Evolutionary conservation across 768 basidiomycete genomes (phyloP).

Genomic region (Pleurotus cornucopiae): DNA sequence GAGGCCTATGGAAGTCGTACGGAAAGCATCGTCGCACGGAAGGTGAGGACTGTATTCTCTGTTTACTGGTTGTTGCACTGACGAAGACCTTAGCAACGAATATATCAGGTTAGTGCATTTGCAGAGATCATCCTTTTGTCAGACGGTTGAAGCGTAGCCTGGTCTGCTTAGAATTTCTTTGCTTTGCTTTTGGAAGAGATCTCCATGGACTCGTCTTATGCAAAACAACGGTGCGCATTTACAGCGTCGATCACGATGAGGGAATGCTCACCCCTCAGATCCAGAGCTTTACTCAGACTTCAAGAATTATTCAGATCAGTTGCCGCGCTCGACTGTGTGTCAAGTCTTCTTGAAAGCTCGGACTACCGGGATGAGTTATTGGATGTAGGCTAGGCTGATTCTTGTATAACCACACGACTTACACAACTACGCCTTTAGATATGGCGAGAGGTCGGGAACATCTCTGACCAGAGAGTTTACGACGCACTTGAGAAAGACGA

Average conservation of each 20-base stretch:
- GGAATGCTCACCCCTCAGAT: neutral
- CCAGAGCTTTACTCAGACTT: neutral
- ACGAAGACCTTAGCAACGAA: neutral
- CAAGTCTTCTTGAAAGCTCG: neutral
- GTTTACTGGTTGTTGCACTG: neutral
- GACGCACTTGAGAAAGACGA: neutral
- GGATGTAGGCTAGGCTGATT: neutral
- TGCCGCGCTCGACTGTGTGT: neutral
- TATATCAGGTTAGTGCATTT: neutral
- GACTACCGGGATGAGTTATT: neutral
- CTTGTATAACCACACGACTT: neutral
- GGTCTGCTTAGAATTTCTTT: neutral
- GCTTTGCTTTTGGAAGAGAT: neutral
- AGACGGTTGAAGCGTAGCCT: too few relatives aligned
- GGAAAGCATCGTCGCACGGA: neutral
- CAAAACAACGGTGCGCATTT: neutral
- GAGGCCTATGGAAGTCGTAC: neutral
- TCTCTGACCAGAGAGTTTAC: neutral
- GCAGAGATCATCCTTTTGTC: too few relatives aligned
- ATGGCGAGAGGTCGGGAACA: neutral
- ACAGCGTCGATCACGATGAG: neutral
- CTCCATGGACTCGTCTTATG: neutral
- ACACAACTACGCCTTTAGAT: neutral
- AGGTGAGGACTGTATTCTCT: neutral
- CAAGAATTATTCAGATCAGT: neutral